A percentile compares a stretch with the other conserved stretches of the same genome.
Evolutionary conservation across 208 protist species (phyloP).

Genomic region (Wallacemonas sp.): DNA sequence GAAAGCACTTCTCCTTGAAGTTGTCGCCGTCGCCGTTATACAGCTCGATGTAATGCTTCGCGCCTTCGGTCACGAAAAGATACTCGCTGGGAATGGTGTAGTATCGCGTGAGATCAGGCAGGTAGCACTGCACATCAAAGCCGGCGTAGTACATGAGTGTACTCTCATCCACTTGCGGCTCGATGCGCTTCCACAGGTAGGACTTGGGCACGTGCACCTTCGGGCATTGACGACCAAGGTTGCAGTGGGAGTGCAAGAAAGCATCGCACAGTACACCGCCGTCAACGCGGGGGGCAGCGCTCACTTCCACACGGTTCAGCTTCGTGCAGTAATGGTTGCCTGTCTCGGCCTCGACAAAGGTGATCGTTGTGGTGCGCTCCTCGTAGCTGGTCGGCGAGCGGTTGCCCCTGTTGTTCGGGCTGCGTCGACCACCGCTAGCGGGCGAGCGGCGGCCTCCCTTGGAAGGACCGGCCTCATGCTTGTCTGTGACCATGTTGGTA

Average conservation of each 20-base stretch:
- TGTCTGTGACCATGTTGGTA: background rate
- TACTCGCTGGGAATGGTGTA: slow-evolving; percentile 73
- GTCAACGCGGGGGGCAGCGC: slow-evolving; percentile 28
- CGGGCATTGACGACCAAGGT: slow-evolving; percentile 36
- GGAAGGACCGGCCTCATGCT: background rate
- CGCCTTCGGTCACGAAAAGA: slow-evolving; percentile 56
- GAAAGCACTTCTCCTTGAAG: slow-evolving; percentile 74
- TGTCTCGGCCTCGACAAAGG: slow-evolving; percentile 36
- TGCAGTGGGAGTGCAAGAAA: slow-evolving; percentile 57
- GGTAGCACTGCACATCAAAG: slow-evolving; percentile 76
- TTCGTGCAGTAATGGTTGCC: slow-evolving; percentile 41
- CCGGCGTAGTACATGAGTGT: slow-evolving; percentile 46
- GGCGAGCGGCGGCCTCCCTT: slow-evolving; percentile 41
- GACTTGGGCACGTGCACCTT: slow-evolving; percentile 69
- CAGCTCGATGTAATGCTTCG: slow-evolving; percentile 60
- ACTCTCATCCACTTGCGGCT: slow-evolving; percentile 28
- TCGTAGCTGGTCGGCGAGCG: slow-evolving; percentile 24
- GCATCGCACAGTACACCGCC: slow-evolving; percentile 59
- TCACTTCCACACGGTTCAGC: slow-evolving; percentile 53
- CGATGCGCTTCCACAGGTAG: slow-evolving; percentile 67
- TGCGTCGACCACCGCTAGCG: slow-evolving; percentile 13
- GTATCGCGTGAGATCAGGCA: slow-evolving; percentile 57
- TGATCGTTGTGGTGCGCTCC: slow-evolving; percentile 59
- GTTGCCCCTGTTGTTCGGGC: slow-evolving; percentile 5
- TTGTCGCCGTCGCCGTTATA: slow-evolving; percentile 81